Evolutionary conservation across 208 protist genomes (phyloP).

Genomic region (Acanthamoeba lugdunensis): DNA sequence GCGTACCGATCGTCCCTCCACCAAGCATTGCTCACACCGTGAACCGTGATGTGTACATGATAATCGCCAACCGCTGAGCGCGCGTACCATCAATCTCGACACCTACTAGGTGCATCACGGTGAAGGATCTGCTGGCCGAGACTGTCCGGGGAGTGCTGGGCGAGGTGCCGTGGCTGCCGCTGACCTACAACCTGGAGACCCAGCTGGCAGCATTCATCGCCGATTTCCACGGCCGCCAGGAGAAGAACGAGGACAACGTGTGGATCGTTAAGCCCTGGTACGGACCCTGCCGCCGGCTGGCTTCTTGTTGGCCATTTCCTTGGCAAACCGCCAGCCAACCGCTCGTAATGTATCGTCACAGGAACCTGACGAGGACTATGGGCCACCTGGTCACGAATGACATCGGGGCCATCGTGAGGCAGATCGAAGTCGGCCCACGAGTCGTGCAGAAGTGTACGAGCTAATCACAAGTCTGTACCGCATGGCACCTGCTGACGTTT

Average conservation of each 20-base stretch:
- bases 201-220: slow-evolving; percentile 71
- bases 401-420: slow-evolving; percentile 37
- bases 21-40: neutral
- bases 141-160: slow-evolving; percentile 18
- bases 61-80: neutral
- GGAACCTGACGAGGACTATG: slow-evolving; percentile 33
- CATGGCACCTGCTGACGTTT: neutral
- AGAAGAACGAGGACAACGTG: slow-evolving; percentile 61
- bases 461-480: neutral
- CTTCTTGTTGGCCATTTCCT: neutral
- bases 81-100: neutral
- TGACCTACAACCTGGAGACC: slow-evolving; percentile 73
- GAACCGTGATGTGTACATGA: neutral
- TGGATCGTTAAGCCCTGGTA: slow-evolving; percentile 79
- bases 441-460: slow-evolving; percentile 41
- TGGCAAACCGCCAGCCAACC: neutral
- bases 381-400: slow-evolving; percentile 34
- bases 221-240: slow-evolving; percentile 68
- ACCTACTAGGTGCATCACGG: slow-evolving; percentile 7
- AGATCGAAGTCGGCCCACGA: slow-evolving; percentile 15
- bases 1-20: neutral
- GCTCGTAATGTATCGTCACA: neutral
- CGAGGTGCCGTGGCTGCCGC: slow-evolving; percentile 47
- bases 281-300: neutral
- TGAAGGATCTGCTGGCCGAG: slow-evolving; percentile 66